Base-by-base conservation (phyloP, 139 green algal genomes). In the Diplosphaera chodatii region DNA sequence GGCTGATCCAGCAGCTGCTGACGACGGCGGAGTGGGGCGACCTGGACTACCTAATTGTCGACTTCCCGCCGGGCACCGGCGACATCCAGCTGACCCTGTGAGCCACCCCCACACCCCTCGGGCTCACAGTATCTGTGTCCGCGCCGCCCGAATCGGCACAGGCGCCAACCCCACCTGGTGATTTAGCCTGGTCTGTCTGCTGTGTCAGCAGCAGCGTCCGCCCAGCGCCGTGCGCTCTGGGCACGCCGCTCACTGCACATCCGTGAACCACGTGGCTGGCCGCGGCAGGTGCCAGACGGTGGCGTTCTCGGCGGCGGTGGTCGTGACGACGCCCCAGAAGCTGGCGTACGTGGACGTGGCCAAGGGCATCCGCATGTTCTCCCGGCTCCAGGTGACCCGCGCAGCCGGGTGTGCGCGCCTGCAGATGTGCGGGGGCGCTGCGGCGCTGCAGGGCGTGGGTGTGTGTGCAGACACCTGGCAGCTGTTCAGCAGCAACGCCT, bases 1-100 rank as follows among this genome's bases (percentile, higher is more conserved):
- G 91, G 28, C 83, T 99, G 31, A 91, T 98, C 41, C 88, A 96
- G 70, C 95, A 99, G 90, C 86, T 99, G 77, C 85, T 99, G 37
- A 93, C 86, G 1, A 97, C 92, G 21, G 69, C 87, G 23, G 81
- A 95, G 5, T 97, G 94, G 95, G 95, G 94, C 25, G 91, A 96
- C 32, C 87, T 99, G 68, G 95, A 99, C 84, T 99, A 99, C 84
- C 83, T 99, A 18, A 79, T 99, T 18, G 84, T 99, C 0, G 95
- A 99, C 84, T 97, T 99, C 65, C 95, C 95, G 1, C 95, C 95
- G 13, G 95, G 95, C 62, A 99, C 95, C 13, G 95, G 95, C 3
- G 95, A 99, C 83, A 97, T 99, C 78, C 95, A 99, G 84, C 86
- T 99, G n/a, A 99, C 95, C 1, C 74, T 99, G 27, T 98, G 94